Base-by-base conservation (phyloP, 148 eudicot genomes). In the Cornus kousa region DNA sequence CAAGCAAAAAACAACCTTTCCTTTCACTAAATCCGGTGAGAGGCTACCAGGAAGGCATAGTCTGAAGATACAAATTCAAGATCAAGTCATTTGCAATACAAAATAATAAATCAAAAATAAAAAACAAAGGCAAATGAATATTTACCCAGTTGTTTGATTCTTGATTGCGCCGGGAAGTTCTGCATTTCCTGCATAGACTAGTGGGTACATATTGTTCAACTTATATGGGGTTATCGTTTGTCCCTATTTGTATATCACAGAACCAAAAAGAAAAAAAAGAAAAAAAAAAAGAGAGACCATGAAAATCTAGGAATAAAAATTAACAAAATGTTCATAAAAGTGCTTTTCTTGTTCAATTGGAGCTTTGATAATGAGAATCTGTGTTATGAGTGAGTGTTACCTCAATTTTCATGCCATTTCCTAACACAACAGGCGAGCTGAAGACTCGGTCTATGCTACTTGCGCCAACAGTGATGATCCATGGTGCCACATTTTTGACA, bases 381-480 rank as follows among this genome's bases (percentile, higher is more conserved):
- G 1, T 19, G 2, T 10, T 60, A 14, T 17, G 24, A 62, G 23
- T 0, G 66, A 1, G 8, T 17, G 4, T 62, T 75, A 80, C 82
- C 82, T 80, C 70, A 67, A 80, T 68, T 60, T 75, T 57, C 71
- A 69, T 60, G 39, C 50, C 50, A 62, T 80, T 80, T 59, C 78
- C 82, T 16, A 80, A 68, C 14, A 75, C 24, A 69, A 75, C 57
- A 0, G 78, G 78, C 20, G 82, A 76, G 57, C 16, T 19, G 22
- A 80, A 80, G 11, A 17, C 71, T 7, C 82, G 14, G 23, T 80
- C 82, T 5, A 75, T 70, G 73, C 82, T 80, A 31, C 78, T 80
- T 0, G 82, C 82, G 3, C 70, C 79, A n/a, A 80, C 82, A 31
- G 82, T 80, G 19, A 80, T 62, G 53, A 80, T 71, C 82, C 82